Percentiles rank a stretch among this genome's conserved stretches.
Conservation (phyloP, 768 basidiomycete species). For the Serendipita sp. region DNA sequence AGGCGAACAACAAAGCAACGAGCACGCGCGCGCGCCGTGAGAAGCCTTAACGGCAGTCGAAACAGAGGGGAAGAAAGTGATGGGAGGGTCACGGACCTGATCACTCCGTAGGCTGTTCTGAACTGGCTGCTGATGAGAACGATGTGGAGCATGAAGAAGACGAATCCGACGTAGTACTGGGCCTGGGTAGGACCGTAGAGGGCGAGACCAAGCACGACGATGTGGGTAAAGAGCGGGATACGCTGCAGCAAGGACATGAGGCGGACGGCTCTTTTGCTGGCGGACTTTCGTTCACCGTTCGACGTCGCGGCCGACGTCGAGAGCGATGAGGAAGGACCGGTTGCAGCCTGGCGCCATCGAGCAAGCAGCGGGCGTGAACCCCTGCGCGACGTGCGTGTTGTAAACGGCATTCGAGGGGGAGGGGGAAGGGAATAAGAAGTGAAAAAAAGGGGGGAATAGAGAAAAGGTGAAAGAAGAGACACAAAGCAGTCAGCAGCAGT, state of each 20-base stretch:
- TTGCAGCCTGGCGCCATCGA: neutral
- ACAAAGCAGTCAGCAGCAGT: too few relatives aligned
- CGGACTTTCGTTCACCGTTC: neutral
- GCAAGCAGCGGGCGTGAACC: constrained; percentile 1
- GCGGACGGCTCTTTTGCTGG: neutral
- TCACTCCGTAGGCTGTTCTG: constrained; percentile 10
- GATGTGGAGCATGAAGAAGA: constrained; percentile 7
- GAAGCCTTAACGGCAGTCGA: neutral
- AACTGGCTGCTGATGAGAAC: constrained; percentile 9
- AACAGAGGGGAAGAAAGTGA: neutral
- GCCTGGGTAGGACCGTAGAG: constrained; percentile 9
- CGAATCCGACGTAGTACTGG: constrained; percentile 5
- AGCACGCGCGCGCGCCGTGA: constrained; percentile 6
- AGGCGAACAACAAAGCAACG: neutral
- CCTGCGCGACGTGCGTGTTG: neutral
- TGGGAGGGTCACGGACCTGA: constrained; percentile 9
- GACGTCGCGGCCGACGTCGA: neutral
- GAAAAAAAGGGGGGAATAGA: neutral
- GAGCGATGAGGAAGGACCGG: neutral
- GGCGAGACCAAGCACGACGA: constrained; percentile 7
- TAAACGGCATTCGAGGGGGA: neutral
- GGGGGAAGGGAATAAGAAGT: neutral
- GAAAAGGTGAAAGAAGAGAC: too few relatives aligned
- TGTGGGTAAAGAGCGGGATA: constrained; percentile 8
- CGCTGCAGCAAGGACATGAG: constrained; percentile 8